A percentile compares a stretch with the other conserved stretches of the same genome.
Conservation (phyloP, 352 stramenopile genomes). For the Phytopythium cucurbitacearum region DNA sequence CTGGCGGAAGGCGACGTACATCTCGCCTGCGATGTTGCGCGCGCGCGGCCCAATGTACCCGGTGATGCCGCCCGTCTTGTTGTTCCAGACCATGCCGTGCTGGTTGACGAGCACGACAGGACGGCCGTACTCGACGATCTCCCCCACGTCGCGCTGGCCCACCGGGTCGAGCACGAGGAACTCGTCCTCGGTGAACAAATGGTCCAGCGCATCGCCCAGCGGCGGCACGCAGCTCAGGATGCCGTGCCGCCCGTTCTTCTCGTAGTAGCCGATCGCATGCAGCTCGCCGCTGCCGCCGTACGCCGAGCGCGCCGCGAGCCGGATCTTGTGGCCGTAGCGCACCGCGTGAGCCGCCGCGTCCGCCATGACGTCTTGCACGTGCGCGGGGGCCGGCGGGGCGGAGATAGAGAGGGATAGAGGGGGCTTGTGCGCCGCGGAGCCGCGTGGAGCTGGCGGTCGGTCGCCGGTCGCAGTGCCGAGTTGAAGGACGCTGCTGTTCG, state of each 20-base stretch:
- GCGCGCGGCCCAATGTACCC: slow-evolving; percentile 73
- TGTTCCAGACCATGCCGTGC: slow-evolving; percentile 84
- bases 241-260: slow-evolving; percentile 83
- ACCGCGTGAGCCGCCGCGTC: slow-evolving; percentile 32
- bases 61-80: slow-evolving; percentile 86
- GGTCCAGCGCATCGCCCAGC: slow-evolving; percentile 60
- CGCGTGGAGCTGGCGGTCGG: neutral
- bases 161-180: slow-evolving; percentile 71
- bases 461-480: neutral
- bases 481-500: slow-evolving; percentile 4
- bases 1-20: slow-evolving; percentile 64
- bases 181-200: slow-evolving; percentile 82
- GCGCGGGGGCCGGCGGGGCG: neutral
- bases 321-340: slow-evolving; percentile 70
- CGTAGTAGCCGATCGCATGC: slow-evolving; percentile 71
- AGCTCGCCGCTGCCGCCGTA: slow-evolving; percentile 29
- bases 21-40: slow-evolving; percentile 64
- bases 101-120: slow-evolving; percentile 81
- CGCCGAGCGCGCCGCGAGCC: slow-evolving; percentile 47
- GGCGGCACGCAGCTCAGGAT: slow-evolving; percentile 80
- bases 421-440: neutral
- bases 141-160: slow-evolving; percentile 29
- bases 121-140: slow-evolving; percentile 69
- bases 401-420: neutral
- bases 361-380: slow-evolving; percentile 12